These are phyloP conservation scores for Vitis riparia DNA, from an alignment of 164 flowering plant species.

Conservation along the genomic window DNA sequence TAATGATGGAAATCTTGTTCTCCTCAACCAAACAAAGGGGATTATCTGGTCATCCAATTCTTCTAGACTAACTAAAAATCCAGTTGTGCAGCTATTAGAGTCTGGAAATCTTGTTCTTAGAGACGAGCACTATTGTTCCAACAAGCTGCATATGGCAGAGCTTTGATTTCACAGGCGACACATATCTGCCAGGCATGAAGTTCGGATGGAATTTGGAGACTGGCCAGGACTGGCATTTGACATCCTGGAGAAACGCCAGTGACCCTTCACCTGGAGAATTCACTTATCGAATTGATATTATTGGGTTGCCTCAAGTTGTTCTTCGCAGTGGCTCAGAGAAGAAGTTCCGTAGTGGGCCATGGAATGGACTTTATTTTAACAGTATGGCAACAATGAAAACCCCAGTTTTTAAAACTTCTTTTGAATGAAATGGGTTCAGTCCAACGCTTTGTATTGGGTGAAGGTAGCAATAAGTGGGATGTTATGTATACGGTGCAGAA, in stretches of 20 bases:
- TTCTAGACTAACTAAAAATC: not conserved
- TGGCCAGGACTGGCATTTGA: conserved; percentile 7
- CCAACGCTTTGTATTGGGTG: conserved; percentile 5
- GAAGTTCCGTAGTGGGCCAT: conserved; percentile 20
- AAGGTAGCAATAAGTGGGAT: not conserved
- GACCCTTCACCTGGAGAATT: conserved; percentile 32
- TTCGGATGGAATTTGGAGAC: conserved; percentile 14
- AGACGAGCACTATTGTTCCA: not conserved
- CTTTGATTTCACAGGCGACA: conserved; percentile 23
- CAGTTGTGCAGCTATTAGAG: conserved; percentile 7
- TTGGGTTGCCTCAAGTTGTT: conserved; percentile 7
- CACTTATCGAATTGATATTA: conserved; percentile 4
- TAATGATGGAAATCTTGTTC: not conserved
- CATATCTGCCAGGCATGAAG: conserved; percentile 26
- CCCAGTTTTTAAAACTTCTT: too few species aligned
- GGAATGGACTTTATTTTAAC: conserved; percentile 18
- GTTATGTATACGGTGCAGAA: not conserved
- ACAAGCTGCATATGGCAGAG: conserved; percentile 19
- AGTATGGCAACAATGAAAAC: not conserved
- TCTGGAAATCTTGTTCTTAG: conserved; percentile 24
- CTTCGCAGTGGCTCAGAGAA: not conserved
- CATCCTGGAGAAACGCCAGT: conserved; percentile 28
- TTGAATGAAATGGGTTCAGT: not conserved
- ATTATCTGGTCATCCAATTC: conserved; percentile 17
- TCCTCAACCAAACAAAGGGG: not conserved